phyloP scores from a whole-genome alignment of 73 alveolate species.

The Diophrys appendiculata region DNA sequence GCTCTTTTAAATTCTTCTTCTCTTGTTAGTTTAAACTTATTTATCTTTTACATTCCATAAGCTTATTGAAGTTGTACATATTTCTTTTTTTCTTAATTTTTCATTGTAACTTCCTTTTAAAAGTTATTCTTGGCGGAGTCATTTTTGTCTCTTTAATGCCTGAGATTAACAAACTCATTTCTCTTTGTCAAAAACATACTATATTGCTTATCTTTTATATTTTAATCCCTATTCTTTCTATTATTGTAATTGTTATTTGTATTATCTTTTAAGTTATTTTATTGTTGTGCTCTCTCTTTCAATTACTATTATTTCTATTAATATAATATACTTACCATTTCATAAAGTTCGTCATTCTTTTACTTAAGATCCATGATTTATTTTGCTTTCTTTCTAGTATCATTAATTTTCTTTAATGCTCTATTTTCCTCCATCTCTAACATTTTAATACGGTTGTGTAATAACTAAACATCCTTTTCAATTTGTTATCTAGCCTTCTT shows the following conservation, averaged over 20 bases:
- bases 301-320: background rate
- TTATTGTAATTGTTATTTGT: background rate
- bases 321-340: background rate
- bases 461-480: slow-evolving; percentile 33
- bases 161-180: slow-evolving; percentile 10
- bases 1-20: slow-evolving; percentile 18
- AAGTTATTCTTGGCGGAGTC: slow-evolving; percentile 16
- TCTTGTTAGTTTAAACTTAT: slow-evolving; percentile 15
- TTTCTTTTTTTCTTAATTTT: slow-evolving; percentile 18
- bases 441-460: slow-evolving; percentile 54
- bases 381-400: slow-evolving; percentile 51
- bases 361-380: slow-evolving; percentile 20
- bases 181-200: slow-evolving; percentile 7
- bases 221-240: background rate
- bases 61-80: background rate
- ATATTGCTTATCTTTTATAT: background rate
- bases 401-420: slow-evolving; percentile 53
- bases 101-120: slow-evolving; percentile 11
- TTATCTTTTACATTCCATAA: slow-evolving; percentile 14
- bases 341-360: slow-evolving; percentile 21
- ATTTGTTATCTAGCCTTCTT: slow-evolving; percentile 10
- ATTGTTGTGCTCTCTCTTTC: slow-evolving; percentile 1
- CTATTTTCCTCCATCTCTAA: slow-evolving; percentile 43
- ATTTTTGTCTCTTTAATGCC: slow-evolving; percentile 14
- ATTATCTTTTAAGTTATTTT: background rate